These are phyloP conservation scores for Austroboletus eburneus DNA, from an alignment of 768 basidiomycete genomes.

Conservation along the genomic window DNA sequence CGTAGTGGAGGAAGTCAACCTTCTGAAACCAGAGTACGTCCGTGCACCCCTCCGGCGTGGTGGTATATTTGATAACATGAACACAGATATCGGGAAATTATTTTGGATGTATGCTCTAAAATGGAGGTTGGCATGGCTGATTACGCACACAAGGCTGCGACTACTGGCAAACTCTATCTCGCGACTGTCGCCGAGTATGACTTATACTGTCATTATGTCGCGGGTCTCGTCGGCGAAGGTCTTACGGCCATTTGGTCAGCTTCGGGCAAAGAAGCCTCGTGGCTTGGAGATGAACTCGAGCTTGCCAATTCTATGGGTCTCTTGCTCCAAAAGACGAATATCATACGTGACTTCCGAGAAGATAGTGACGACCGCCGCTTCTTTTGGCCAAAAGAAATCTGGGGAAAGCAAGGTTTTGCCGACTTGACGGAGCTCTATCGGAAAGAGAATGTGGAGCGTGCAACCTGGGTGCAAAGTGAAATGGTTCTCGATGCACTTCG, in stretches of 20 bases:
- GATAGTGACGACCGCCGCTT: slow-evolving; percentile 79
- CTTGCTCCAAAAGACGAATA: slow-evolving; percentile 96
- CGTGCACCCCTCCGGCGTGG: background rate
- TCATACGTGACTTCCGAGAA: slow-evolving; percentile 92
- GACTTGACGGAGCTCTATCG: slow-evolving; percentile 67
- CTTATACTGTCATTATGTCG: slow-evolving; percentile 98
- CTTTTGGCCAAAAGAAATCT: slow-evolving; percentile 96
- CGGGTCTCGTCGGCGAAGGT: slow-evolving; percentile 95
- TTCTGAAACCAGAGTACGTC: slow-evolving; percentile 56
- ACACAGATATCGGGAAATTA: slow-evolving; percentile 67
- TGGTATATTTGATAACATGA: slow-evolving; percentile 2
- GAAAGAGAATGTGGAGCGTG: slow-evolving; percentile 55
- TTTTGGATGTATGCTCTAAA: slow-evolving; percentile 76
- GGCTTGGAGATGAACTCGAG: slow-evolving; percentile 76
- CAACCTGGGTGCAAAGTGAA: slow-evolving; percentile 77
- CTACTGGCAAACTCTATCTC: slow-evolving; percentile 65
- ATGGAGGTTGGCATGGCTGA: slow-evolving; percentile 97
- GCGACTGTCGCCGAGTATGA: slow-evolving; percentile 84
- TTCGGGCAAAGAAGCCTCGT: slow-evolving; percentile 74
- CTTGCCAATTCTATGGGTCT: slow-evolving; percentile 94
- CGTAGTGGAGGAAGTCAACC: slow-evolving; percentile 76
- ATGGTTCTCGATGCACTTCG: slow-evolving; percentile 87
- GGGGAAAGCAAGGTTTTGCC: slow-evolving; percentile 72
- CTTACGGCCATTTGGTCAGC: slow-evolving; percentile 84
- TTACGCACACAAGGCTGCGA: slow-evolving; percentile 79